Conservation (phyloP, 2,329 filamentous ascomycete genomes). For the Stemphylium lycopersici region DNA sequence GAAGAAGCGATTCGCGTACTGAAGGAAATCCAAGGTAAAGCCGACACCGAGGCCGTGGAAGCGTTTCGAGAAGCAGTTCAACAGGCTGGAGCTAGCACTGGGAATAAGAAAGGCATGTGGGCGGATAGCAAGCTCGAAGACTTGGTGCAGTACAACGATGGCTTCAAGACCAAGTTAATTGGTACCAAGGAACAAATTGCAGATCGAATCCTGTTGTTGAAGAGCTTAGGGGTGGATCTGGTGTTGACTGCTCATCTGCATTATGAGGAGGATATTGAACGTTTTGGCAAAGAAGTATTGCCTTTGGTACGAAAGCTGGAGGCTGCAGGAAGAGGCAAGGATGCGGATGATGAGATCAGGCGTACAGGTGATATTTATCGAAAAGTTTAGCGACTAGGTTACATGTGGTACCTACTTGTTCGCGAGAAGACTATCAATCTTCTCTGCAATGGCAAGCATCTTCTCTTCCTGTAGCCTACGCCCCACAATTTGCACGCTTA, state of each 20-base stretch:
- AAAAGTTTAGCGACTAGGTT: not conserved
- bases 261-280: slow-evolving; percentile 60
- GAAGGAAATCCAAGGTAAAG: slow-evolving; percentile 61
- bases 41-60: slow-evolving; percentile 57
- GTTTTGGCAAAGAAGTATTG: slow-evolving; percentile 56
- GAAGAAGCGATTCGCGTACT: slow-evolving; percentile 58
- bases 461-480: slow-evolving; percentile 49
- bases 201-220: slow-evolving; percentile 56
- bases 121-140: slow-evolving; percentile 60
- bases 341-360: slow-evolving; percentile 54
- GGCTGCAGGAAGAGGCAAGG: slow-evolving; percentile 55
- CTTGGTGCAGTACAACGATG: slow-evolving; percentile 62
- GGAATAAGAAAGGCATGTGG: slow-evolving; percentile 61
- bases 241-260: slow-evolving; percentile 58
- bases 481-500: slow-evolving; percentile 47
- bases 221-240: slow-evolving; percentile 54
- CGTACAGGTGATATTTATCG: slow-evolving; percentile 57
- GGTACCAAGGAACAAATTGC: slow-evolving; percentile 60
- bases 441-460: slow-evolving; percentile 46
- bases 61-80: slow-evolving; percentile 58
- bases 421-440: slow-evolving; percentile 32
- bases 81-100: slow-evolving; percentile 57
- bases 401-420: slow-evolving; percentile 6
- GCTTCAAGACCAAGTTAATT: slow-evolving; percentile 62
- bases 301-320: slow-evolving; percentile 58